These are phyloP conservation scores for Sugiyamaella marilandica DNA, from an alignment of 805 yeast genomes.

Conservation along the genomic window DNA sequence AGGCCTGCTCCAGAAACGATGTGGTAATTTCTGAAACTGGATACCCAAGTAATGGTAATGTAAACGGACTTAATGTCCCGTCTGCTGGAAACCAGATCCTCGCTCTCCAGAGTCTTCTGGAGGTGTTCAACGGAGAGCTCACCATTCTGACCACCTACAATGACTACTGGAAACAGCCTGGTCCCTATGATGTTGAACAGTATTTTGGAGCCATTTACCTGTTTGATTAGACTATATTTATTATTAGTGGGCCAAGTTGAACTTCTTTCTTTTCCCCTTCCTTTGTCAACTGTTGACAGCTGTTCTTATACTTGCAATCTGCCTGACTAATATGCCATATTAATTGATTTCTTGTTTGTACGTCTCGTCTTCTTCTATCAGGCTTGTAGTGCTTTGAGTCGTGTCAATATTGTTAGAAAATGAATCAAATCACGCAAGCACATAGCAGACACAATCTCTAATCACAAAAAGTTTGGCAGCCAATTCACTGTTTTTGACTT, in stretches of 20 bases:
- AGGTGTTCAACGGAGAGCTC: conserved; percentile 48
- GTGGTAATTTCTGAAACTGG: conserved; percentile 82
- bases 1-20: conserved; percentile 48
- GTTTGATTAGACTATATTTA: conserved; percentile 18
- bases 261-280: background rate
- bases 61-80: conserved; percentile 73
- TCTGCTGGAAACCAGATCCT: conserved; percentile 59
- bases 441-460: too few relatives aligned
- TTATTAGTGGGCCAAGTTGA: too few relatives aligned
- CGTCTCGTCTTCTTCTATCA: background rate
- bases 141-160: conserved; percentile 72
- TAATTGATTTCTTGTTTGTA: background rate
- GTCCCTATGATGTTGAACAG: conserved; percentile 80
- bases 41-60: conserved; percentile 70
- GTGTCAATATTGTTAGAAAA: too few relatives aligned
- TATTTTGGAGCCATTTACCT: conserved; percentile 56
- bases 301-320: background rate
- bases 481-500: too few relatives aligned
- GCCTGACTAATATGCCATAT: background rate
- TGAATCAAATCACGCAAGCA: too few relatives aligned
- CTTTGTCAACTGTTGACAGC: background rate
- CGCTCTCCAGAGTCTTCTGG: conserved; percentile 63
- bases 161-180: conserved; percentile 85
- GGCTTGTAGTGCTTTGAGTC: background rate
- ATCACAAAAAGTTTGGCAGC: too few relatives aligned